Conservation (phyloP, 179 eudicot species). For the Camellia oleifera region DNA sequence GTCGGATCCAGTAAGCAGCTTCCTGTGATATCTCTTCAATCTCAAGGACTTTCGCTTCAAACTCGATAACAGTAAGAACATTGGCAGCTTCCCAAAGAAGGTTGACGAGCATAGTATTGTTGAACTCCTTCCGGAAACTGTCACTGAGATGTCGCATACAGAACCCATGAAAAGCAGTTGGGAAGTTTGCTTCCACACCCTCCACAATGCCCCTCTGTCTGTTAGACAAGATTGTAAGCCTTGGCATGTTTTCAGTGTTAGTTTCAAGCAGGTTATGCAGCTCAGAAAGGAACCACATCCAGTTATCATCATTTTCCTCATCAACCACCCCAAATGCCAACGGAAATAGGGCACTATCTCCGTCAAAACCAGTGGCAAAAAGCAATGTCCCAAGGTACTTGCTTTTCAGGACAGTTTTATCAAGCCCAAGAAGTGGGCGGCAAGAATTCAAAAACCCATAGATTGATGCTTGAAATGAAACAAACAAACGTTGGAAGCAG, state of each 20-base stretch:
- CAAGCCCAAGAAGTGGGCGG: constrained; percentile 68
- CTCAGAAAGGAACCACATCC: constrained; percentile 90
- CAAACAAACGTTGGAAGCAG: constrained; percentile 64
- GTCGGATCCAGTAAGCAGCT: constrained; percentile 51
- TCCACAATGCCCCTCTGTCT: constrained; percentile 51
- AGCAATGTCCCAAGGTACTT: constrained; percentile 66
- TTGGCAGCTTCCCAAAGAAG: constrained; percentile 70
- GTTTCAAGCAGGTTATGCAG: constrained; percentile 60
- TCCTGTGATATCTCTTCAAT: constrained; percentile 53
- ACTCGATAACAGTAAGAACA: constrained; percentile 51
- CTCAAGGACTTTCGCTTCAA: constrained; percentile 48
- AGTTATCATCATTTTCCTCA: constrained; percentile 63
- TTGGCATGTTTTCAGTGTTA: constrained; percentile 69
- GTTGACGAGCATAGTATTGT: constrained; percentile 51
- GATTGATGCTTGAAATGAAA: constrained; percentile 62
- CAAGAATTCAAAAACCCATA: constrained; percentile 71
- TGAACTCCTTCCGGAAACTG: constrained; percentile 57
- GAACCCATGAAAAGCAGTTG: constrained; percentile 62
- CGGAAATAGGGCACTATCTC: constrained; percentile 60
- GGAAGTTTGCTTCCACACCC: constrained; percentile 58
- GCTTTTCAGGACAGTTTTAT: constrained; percentile 55
- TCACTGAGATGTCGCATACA: constrained; percentile 60
- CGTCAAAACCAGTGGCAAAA: constrained; percentile 70
- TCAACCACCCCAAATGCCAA: constrained; percentile 71
- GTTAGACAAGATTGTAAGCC: constrained; percentile 69